A percentile compares a stretch with the other conserved stretches of the same genome.
Evolutionary conservation across 768 basidiomycete species (phyloP).

Genomic region (Boletellus sp.): DNA sequence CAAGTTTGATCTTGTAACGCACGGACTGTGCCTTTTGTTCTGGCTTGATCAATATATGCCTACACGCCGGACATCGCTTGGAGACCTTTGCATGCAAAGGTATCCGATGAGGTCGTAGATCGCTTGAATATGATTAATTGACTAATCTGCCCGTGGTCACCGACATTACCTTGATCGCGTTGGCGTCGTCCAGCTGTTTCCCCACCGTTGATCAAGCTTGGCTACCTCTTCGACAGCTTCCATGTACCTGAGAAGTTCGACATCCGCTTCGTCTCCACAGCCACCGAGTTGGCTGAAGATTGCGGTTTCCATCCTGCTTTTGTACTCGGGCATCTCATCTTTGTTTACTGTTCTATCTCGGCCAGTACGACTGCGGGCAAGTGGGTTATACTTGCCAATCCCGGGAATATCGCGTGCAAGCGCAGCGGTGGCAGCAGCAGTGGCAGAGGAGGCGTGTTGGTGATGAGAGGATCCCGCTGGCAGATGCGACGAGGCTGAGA

Average conservation of each 20-base stretch:
- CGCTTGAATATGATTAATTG: conserved; percentile 41
- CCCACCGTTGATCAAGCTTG: conserved; percentile 76
- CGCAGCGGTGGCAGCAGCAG: conserved; percentile 85
- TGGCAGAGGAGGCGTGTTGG: conserved; percentile 75
- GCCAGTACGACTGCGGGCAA: conserved; percentile 42
- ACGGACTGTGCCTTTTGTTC: conserved; percentile 95
- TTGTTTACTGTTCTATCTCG: conserved; percentile 65
- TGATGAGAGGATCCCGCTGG: conserved; percentile 58
- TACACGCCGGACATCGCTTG: conserved; percentile 91
- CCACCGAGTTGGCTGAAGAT: conserved; percentile 49
- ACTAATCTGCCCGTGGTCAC: background rate
- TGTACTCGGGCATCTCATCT: conserved; percentile 77
- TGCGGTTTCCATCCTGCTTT: conserved; percentile 62
- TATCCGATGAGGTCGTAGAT: conserved; percentile 84
- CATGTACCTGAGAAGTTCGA: conserved; percentile 64
- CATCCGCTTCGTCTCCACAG: conserved; percentile 66
- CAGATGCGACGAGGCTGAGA: conserved; percentile 61
- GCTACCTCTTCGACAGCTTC: conserved; percentile 63
- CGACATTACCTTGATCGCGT: conserved; percentile 53
- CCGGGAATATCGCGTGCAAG: conserved; percentile 86
- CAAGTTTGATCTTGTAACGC: conserved; percentile 95
- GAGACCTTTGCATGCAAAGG: conserved; percentile 91
- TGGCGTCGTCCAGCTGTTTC: conserved; percentile 71
- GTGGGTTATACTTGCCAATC: conserved; percentile 73
- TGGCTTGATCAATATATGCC: conserved; percentile 96